Conservation (phyloP, 2,329 filamentous ascomycete species). For the Tricladium varicosporioides region DNA sequence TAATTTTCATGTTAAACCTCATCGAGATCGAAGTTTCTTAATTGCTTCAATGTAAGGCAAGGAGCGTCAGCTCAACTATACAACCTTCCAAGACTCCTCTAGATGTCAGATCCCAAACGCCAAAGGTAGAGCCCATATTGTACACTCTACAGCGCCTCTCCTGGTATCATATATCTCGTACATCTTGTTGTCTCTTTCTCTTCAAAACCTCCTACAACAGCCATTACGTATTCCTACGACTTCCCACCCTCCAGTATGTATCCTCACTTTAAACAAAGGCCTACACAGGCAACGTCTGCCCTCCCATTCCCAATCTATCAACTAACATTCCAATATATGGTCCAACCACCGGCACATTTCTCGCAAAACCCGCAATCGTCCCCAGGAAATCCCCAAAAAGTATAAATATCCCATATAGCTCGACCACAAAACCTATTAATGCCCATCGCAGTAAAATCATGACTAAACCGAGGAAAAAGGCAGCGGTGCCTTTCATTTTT, state of each 20-base stretch:
- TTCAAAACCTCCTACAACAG: too few relatives aligned
- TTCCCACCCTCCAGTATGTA: too few relatives aligned
- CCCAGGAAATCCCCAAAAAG: conserved; percentile 96
- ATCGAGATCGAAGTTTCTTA: background rate
- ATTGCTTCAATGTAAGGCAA: conserved; percentile 2
- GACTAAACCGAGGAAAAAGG: conserved; percentile 78
- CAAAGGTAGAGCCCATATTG: conserved; percentile 11
- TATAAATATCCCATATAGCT: conserved; percentile 89
- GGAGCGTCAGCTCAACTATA: conserved; percentile 19
- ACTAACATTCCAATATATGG: conserved; percentile 77
- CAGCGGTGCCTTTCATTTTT: conserved; percentile 87
- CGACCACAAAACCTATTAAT: conserved; percentile 83
- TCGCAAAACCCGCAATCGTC: conserved; percentile 84
- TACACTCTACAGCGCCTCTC: conserved; percentile 2
- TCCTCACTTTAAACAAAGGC: background rate
- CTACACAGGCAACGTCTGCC: conserved; percentile 76
- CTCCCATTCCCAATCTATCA: conserved; percentile 69
- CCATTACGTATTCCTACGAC: too few relatives aligned
- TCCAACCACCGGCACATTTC: conserved; percentile 80
- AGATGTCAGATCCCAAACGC: conserved; percentile 16
- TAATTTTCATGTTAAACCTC: background rate
- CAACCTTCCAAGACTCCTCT: background rate
- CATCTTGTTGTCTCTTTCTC: too few relatives aligned
- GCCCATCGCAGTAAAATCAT: conserved; percentile 91
- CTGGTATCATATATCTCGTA: too few relatives aligned